Conservation (phyloP, 2,329 filamentous ascomycete species). For the Microdochium nivale region DNA sequence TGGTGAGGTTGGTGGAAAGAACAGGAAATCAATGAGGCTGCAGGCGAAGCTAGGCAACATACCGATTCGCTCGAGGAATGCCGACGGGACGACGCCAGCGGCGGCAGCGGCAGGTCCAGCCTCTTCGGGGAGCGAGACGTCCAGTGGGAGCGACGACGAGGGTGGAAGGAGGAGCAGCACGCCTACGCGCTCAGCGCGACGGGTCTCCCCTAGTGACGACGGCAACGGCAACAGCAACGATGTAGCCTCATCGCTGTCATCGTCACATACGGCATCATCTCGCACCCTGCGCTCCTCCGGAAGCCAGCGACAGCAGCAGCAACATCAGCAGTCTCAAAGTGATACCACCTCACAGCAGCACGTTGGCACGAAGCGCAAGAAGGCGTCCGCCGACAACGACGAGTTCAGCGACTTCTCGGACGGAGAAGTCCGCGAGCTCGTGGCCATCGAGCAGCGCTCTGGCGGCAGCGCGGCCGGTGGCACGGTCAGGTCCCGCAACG, state of each 20-base stretch:
- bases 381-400: constrained; percentile 8
- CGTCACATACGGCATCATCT: neutral
- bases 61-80: constrained; percentile 1
- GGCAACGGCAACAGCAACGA: neutral
- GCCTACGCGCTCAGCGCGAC: neutral
- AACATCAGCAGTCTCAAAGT: neutral
- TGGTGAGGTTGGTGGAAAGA: constrained; percentile 1
- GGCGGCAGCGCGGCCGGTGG: constrained; percentile 8
- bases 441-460: constrained; percentile 5
- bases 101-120: constrained; percentile 1
- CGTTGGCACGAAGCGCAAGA: constrained; percentile 16
- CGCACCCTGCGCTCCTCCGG: neutral
- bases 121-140: constrained; percentile 3
- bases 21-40: constrained; percentile 8
- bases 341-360: neutral
- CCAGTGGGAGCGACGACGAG: neutral
- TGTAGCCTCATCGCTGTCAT: neutral
- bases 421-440: constrained; percentile 16
- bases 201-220: neutral
- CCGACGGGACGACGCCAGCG: constrained; percentile 1
- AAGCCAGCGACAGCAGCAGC: neutral
- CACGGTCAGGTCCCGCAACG: constrained; percentile 4
- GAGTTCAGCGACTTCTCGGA: constrained; percentile 18
- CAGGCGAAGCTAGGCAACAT: constrained; percentile 7
- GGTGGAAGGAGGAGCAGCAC: neutral